Percentiles rank a stretch among this genome's conserved stretches.
Evolutionary conservation across 176 grass and related monocot species (phyloP).

Genomic region (Neostapfia colusana): DNA sequence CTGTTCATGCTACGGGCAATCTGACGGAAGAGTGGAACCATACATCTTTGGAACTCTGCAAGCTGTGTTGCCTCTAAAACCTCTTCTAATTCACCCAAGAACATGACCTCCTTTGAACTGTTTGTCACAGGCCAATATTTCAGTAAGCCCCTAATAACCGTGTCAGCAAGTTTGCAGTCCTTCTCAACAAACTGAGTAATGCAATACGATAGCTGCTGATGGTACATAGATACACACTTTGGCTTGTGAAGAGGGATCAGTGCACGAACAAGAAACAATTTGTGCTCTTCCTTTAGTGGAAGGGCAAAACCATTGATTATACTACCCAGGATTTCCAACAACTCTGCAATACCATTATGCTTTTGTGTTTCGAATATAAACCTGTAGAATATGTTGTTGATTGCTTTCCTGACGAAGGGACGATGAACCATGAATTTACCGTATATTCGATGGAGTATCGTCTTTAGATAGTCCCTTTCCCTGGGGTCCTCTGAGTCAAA

Average conservation of each 20-base stretch:
- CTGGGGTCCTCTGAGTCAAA: constrained; percentile 94
- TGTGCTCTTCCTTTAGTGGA: constrained; percentile 96
- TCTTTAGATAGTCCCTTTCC: constrained; percentile 96
- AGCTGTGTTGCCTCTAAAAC: constrained; percentile 87
- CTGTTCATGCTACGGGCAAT: constrained; percentile 85
- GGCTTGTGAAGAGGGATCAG: constrained; percentile 96
- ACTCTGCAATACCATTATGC: constrained; percentile 87
- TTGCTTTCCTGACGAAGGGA: constrained; percentile 88
- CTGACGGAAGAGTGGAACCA: constrained; percentile 75
- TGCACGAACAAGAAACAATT: constrained; percentile 86
- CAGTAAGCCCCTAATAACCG: constrained; percentile 85
- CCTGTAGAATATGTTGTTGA: constrained; percentile 98
- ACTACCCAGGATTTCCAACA: constrained; percentile 91
- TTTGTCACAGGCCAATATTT: constrained; percentile 99
- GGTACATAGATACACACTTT: constrained; percentile 84
- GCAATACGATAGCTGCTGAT: constrained; percentile 91
- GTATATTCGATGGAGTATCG: constrained; percentile 93
- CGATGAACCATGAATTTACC: constrained; percentile 99
- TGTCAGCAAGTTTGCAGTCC: constrained; percentile 94
- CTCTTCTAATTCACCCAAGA: constrained; percentile 95
- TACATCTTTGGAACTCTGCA: constrained; percentile 91
- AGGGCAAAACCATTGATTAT: constrained; percentile 98
- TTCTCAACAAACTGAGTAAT: constrained; percentile 97
- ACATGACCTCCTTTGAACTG: constrained; percentile 99
- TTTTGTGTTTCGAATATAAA: constrained; percentile 98